Evolutionary conservation across 495 filamentous ascomycete species (phyloP).

Genomic region (Sordaria brevicollis): DNA sequence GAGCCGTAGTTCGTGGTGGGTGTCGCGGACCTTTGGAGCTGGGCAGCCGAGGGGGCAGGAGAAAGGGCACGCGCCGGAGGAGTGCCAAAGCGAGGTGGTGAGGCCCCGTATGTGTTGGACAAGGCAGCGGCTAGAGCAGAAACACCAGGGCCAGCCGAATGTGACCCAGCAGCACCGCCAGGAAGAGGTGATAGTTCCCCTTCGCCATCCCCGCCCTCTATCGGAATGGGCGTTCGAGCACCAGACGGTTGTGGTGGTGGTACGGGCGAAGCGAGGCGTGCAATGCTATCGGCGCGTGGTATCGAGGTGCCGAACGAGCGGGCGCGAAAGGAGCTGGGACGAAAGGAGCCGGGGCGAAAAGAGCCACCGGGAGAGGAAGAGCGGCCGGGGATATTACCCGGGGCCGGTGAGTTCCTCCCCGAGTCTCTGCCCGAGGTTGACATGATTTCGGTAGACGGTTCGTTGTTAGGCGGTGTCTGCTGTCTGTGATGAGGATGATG

Average conservation of each 20-base stretch:
- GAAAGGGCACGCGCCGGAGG: conserved; percentile 44
- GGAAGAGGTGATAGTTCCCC: conserved; percentile 37
- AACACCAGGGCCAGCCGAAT: conserved; percentile 53
- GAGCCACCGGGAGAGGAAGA: conserved; percentile 31
- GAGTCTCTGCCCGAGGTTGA: conserved; percentile 19
- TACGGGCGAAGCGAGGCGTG: conserved; percentile 61
- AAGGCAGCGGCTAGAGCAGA: conserved; percentile 70
- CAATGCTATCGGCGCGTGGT: conserved; percentile 55
- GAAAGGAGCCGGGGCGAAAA: conserved; percentile 24
- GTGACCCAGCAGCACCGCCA: conserved; percentile 37
- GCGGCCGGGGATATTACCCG: conserved; percentile 1
- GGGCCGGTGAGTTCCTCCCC: conserved; percentile 23
- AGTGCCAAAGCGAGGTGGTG: conserved; percentile 51
- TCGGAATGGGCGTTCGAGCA: conserved; percentile 33
- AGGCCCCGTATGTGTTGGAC: conserved; percentile 51
- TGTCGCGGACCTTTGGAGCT: conserved; percentile 36
- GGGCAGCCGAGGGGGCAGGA: conserved; percentile 35
- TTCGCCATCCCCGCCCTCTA: conserved; percentile 16
- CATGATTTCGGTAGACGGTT: conserved; percentile 18
- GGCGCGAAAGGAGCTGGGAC: conserved; percentile 31
- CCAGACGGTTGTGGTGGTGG: conserved; percentile 32
- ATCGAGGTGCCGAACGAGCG: conserved; percentile 33
- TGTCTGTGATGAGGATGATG: background rate
- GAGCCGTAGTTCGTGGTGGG: conserved; percentile 64
- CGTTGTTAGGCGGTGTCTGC: background rate